phyloP scores from a whole-genome alignment of 371 early-diverging fungal genomes.

The Fennellomyces sp. region DNA sequence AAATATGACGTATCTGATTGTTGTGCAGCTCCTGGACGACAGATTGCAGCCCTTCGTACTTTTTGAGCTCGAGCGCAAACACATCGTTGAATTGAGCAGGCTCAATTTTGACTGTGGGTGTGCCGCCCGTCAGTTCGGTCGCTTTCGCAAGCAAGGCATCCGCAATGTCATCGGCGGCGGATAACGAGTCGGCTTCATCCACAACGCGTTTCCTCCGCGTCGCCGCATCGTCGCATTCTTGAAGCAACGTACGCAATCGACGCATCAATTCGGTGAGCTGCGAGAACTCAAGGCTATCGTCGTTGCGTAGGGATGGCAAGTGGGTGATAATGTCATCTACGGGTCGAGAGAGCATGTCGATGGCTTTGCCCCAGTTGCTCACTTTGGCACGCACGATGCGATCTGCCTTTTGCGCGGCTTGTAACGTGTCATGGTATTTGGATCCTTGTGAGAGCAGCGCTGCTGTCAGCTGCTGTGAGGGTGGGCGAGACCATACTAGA shows the following conservation, averaged over 20 bases:
- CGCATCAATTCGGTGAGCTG: constrained; percentile 12
- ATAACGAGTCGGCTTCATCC: constrained; percentile 56
- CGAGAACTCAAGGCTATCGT: constrained; percentile 12
- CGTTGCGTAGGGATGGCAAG: constrained; percentile 21
- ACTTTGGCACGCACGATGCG: constrained; percentile 66
- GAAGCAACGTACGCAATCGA: constrained; percentile 15
- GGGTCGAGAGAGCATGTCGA: constrained; percentile 59
- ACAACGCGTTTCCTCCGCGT: constrained; percentile 55
- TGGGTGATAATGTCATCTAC: constrained; percentile 20
- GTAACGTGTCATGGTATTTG: constrained; percentile 64
- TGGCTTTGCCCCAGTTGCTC: constrained; percentile 62
- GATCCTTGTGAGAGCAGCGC: constrained; percentile 61
- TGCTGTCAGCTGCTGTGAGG: constrained; percentile 63
- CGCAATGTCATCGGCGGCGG: constrained; percentile 74
- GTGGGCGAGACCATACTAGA: constrained; percentile 64
- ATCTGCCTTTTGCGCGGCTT: constrained; percentile 73
- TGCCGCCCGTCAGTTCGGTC: constrained; percentile 47
- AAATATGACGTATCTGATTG: constrained; percentile 61
- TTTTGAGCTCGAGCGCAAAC: constrained; percentile 65
- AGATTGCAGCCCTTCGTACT: constrained; percentile 60
- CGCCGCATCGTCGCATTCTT: constrained; percentile 21
- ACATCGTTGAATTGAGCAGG: constrained; percentile 73
- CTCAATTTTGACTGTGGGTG: constrained; percentile 69
- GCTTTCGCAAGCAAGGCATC: constrained; percentile 38
- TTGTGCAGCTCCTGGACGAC: constrained; percentile 48